phyloP scores from a whole-genome alignment of 106 monocot genomes.

The Triglochin maritima region DNA sequence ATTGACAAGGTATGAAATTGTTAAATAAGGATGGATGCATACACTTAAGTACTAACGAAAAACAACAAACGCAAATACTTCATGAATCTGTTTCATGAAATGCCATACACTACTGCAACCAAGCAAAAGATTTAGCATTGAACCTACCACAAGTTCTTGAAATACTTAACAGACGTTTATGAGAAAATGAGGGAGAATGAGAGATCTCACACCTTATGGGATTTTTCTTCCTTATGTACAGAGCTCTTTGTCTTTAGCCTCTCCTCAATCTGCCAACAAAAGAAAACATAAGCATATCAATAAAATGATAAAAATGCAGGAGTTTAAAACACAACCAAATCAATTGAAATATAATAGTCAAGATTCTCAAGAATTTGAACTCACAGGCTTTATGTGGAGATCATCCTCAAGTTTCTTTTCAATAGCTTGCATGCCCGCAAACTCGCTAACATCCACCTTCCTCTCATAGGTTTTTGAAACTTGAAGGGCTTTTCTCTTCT shows the following conservation, averaged over 20 bases:
- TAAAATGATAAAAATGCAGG: too few relatives aligned
- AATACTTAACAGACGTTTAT: background rate
- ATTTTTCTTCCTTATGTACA: constrained; percentile 23
- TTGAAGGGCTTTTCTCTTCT: constrained; percentile 33
- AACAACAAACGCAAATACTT: too few relatives aligned
- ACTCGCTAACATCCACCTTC: constrained; percentile 30
- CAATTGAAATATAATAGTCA: background rate
- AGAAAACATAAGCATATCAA: background rate
- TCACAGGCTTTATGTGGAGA: constrained; percentile 21
- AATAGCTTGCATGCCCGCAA: constrained; percentile 31
- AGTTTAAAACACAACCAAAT: background rate
- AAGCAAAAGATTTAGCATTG: too few relatives aligned
- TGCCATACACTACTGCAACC: too few relatives aligned
- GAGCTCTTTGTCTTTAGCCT: constrained; percentile 36
- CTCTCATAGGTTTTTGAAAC: constrained; percentile 13
- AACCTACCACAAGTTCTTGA: too few relatives aligned
- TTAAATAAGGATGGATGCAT: too few relatives aligned
- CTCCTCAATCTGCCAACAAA: constrained; percentile 6
- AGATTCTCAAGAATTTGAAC: constrained; percentile 1
- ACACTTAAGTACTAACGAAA: too few relatives aligned
- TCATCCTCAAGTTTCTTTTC: constrained; percentile 36
- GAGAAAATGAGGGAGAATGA: too few relatives aligned
- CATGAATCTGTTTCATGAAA: too few relatives aligned
- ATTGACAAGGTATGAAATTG: too few relatives aligned
- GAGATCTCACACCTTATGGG: constrained; percentile 15